Evolutionary conservation across 306 rosid species (phyloP).

Genomic region (Aeschynomene evenia): DNA sequence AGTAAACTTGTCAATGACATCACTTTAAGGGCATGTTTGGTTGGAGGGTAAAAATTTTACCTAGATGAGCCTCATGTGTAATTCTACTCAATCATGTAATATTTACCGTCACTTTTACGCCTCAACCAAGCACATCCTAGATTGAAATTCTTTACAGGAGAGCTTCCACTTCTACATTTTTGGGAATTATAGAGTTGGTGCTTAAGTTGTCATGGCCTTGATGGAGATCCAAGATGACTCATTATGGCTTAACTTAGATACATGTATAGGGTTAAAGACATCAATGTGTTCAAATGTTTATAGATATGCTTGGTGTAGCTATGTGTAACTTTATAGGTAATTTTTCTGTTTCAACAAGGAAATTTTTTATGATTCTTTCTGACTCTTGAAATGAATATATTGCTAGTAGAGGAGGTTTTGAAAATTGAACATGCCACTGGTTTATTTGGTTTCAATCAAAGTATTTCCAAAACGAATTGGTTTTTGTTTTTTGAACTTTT

Average conservation of each 20-base stretch:
- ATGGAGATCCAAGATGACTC: neutral
- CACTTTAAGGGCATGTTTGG: too few relatives aligned
- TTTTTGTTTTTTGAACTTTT: too few relatives aligned
- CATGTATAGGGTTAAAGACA: constrained; percentile 45
- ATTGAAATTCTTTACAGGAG: neutral
- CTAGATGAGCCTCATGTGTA: too few relatives aligned
- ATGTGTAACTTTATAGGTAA: neutral
- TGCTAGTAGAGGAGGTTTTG: too few relatives aligned
- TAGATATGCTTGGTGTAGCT: constrained; percentile 37
- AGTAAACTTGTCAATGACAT: neutral
- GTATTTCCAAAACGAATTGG: too few relatives aligned
- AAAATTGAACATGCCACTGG: too few relatives aligned
- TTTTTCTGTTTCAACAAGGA: neutral
- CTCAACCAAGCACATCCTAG: too few relatives aligned
- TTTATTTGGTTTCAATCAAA: too few relatives aligned
- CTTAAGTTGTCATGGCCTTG: constrained; percentile 12
- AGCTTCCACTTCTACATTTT: neutral
- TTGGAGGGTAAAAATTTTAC: too few relatives aligned
- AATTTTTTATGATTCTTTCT: neutral
- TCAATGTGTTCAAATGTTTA: constrained; percentile 50
- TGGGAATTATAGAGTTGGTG: constrained; percentile 24
- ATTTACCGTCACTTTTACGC: too few relatives aligned
- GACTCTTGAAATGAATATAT: neutral
- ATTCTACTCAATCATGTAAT: too few relatives aligned
- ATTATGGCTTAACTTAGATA: constrained; percentile 29